phyloP scores from a whole-genome alignment of 2,329 filamentous ascomycete species.

The Diaporthe citriasiana region DNA sequence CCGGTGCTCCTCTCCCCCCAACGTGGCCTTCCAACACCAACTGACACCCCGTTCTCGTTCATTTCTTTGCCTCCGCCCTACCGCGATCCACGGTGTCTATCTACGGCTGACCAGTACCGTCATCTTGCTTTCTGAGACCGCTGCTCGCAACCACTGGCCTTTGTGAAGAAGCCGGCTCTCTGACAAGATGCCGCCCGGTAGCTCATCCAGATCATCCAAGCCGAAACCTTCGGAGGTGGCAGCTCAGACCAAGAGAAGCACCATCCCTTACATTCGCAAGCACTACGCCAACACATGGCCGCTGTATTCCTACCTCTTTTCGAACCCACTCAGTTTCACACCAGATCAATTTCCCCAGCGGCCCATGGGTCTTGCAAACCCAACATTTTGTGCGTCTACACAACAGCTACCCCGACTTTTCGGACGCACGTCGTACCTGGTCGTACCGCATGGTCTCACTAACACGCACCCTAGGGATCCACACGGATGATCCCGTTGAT shows the following conservation, averaged over 20 bases:
- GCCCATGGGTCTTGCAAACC: constrained; percentile 57
- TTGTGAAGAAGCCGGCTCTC: constrained; percentile 2
- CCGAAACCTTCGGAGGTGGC: constrained; percentile 79
- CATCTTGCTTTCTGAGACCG: not conserved
- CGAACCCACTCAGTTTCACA: constrained; percentile 58
- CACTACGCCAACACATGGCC: constrained; percentile 69
- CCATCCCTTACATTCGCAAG: constrained; percentile 74
- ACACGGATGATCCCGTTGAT: constrained; percentile 71
- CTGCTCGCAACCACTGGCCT: not conserved
- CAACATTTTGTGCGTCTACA: constrained; percentile 58
- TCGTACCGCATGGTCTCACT: constrained; percentile 43
- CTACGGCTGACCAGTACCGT: not conserved
- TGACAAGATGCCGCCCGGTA: constrained; percentile 61
- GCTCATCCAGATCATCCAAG: constrained; percentile 60
- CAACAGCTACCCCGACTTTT: not conserved
- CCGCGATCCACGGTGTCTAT: not conserved
- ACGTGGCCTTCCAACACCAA: constrained; percentile 8
- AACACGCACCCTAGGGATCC: constrained; percentile 57
- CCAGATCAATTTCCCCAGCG: constrained; percentile 57
- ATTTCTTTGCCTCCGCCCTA: not conserved
- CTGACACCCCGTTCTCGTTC: not conserved
- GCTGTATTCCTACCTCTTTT: constrained; percentile 71
- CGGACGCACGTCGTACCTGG: constrained; percentile 33
- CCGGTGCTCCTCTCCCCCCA: not conserved
- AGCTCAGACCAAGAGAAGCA: constrained; percentile 78